Conservation (phyloP, 805 yeast genomes). For the Nakazawaea wyomingensis region DNA sequence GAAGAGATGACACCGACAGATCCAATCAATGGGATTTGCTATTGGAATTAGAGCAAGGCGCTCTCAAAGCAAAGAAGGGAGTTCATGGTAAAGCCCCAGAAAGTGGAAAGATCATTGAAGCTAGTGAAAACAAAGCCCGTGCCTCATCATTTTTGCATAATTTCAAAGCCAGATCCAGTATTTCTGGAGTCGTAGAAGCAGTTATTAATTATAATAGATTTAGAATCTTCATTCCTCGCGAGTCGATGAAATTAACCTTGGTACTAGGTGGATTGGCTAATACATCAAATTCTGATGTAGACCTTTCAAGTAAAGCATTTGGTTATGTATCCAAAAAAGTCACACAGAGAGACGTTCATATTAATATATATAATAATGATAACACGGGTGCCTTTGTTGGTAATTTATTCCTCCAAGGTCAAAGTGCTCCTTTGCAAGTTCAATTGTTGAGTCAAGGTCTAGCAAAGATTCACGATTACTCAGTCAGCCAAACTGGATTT, state of each 20-base stretch:
- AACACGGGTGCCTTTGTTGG: slow-evolving; percentile 81
- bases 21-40: slow-evolving; percentile 75
- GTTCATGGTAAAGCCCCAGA: slow-evolving; percentile 56
- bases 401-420: slow-evolving; percentile 49
- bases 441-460: slow-evolving; percentile 57
- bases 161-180: slow-evolving; percentile 57
- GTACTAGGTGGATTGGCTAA: slow-evolving; percentile 70
- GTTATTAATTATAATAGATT: slow-evolving; percentile 66
- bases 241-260: slow-evolving; percentile 61
- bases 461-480: slow-evolving; percentile 59
- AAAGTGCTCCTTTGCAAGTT: slow-evolving; percentile 51
- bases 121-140: slow-evolving; percentile 66
- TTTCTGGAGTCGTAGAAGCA: slow-evolving; percentile 68
- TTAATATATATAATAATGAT: slow-evolving; percentile 66
- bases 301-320: slow-evolving; percentile 44
- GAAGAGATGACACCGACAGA: slow-evolving; percentile 65
- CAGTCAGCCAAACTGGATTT: slow-evolving; percentile 53
- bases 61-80: slow-evolving; percentile 55
- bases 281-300: slow-evolving; percentile 26
- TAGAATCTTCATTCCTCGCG: slow-evolving; percentile 62
- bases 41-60: slow-evolving; percentile 61
- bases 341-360: slow-evolving; percentile 68
- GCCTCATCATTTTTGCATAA: slow-evolving; percentile 73
- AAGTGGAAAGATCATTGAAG: slow-evolving; percentile 64
- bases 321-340: slow-evolving; percentile 48